Evolutionary conservation across 164 flowering plant species (phyloP), one percentile per base, ranked within the genome.

Genomic region (Umbilicus rupestris): DNA sequence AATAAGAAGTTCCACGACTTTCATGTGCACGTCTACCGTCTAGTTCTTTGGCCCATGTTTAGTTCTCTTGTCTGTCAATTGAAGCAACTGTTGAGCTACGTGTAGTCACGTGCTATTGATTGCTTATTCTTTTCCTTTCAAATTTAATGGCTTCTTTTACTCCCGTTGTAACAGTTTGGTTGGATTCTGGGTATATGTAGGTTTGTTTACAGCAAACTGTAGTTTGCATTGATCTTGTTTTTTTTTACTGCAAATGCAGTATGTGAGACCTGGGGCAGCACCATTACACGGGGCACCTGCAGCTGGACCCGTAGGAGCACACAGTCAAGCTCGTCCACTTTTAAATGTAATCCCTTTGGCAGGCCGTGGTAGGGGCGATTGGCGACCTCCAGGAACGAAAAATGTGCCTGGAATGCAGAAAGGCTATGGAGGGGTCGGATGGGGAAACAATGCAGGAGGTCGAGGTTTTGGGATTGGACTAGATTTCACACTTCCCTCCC

Each of bases 401-500:
- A 67, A 22, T 37, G 63, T 44, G 49, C 69, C 69, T 26, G 42
- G 29, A 35, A 55, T 67, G 69, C 69, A 52, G 22, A 67, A 67
- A 57, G 63, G 64, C 19, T 85, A 70, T 78, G 92, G 87, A 52
- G 39, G 72, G 69, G 75, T 87, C 74, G 73, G 42, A 42, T 88
- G 97, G 97, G 88, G 84, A 28, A 76, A 65, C 71, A 80, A 77
- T 77, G 64, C 79, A 70, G 62, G 84, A 12, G 93, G 90, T 16
- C 85, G 92, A 68, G 92, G 86, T 68, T 83, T 80, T 77, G 95
- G 95, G 39, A 78, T 76, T 58, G 97, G 98, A 63, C 70, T 83
- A 71, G 99, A 95, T 26, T 92, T 95, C 75, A 92, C 99, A 39
- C 97, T 95, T 71, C 98, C 99, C 68, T 88, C 99, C 71, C 97